Evolutionary conservation across 768 basidiomycete species (phyloP).

Genomic region (Udeniomyces megalosporus): DNA sequence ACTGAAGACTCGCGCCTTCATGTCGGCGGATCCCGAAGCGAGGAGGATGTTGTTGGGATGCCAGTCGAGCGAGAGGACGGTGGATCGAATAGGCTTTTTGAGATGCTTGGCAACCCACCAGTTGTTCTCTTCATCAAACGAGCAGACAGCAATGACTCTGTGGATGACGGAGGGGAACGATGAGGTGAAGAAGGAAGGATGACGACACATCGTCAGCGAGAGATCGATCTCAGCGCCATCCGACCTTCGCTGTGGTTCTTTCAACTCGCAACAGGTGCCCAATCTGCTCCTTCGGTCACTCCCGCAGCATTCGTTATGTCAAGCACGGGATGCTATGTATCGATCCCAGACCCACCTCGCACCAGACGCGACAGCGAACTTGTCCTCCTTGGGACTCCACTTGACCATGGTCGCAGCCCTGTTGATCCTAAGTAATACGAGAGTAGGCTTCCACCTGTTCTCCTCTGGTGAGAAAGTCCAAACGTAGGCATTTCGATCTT

Average conservation of each 20-base stretch:
- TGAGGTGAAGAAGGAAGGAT: neutral
- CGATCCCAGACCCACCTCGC: slow-evolving; percentile 53
- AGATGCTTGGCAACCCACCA: slow-evolving; percentile 98
- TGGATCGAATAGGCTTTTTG: slow-evolving; percentile 94
- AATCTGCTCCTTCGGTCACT: too few species aligned
- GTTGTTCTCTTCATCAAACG: slow-evolving; percentile 91
- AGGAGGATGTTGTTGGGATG: slow-evolving; percentile 97
- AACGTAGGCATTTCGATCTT: slow-evolving; percentile 96
- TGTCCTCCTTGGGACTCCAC: slow-evolving; percentile 96
- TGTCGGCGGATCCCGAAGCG: slow-evolving; percentile 92
- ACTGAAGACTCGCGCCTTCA: slow-evolving; percentile 93
- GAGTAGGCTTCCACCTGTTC: slow-evolving; percentile 77
- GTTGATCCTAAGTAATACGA: slow-evolving; percentile 90
- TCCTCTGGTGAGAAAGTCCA: slow-evolving; percentile 76
- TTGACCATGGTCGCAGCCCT: slow-evolving; percentile 84
- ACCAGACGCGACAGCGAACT: slow-evolving; percentile 95
- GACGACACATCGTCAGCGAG: too few species aligned
- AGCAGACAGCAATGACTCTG: slow-evolving; percentile 88
- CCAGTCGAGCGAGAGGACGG: slow-evolving; percentile 89
- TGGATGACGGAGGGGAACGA: neutral
- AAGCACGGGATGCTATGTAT: too few species aligned
- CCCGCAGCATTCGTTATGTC: too few species aligned
- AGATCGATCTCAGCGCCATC: too few species aligned
- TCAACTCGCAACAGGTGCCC: too few species aligned
- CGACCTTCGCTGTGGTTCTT: too few species aligned